Evolutionary conservation across 148 eudicot genomes (phyloP).

Genomic region (Oxyria digyna): DNA sequence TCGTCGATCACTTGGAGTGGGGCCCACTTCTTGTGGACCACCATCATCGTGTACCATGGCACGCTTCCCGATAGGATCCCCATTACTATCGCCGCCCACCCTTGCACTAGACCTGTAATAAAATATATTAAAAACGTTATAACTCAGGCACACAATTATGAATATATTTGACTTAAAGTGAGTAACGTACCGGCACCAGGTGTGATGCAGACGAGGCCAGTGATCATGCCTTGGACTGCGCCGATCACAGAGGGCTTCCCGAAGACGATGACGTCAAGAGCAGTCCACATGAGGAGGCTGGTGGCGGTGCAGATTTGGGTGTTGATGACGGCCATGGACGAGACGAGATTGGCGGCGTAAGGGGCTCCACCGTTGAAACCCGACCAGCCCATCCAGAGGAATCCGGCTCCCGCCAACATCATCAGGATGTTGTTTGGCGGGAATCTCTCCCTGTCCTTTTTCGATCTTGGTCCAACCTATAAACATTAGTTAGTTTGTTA

Average conservation of each 20-base stretch:
- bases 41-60: conserved; percentile 69
- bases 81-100: conserved; percentile 56
- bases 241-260: conserved; percentile 57
- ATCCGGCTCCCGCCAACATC: conserved; percentile 46
- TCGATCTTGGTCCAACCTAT: conserved; percentile 52
- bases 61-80: conserved; percentile 49
- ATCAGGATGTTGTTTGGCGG: conserved; percentile 48
- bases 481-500: background rate
- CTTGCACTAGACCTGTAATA: conserved; percentile 45
- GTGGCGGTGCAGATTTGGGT: conserved; percentile 52
- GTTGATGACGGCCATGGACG: conserved; percentile 49
- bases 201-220: conserved; percentile 57
- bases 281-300: conserved; percentile 51
- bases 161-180: too few relatives aligned
- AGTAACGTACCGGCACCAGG: conserved; percentile 46
- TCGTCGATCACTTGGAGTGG: conserved; percentile 44
- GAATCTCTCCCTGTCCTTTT: conserved; percentile 44
- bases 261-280: conserved; percentile 41
- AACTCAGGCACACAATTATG: too few relatives aligned
- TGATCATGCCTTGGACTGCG: conserved; percentile 66
- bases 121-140: too few relatives aligned
- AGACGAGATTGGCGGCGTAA: conserved; percentile 31
- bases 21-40: conserved; percentile 46
- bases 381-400: conserved; percentile 64
- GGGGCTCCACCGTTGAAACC: conserved; percentile 63